Conservation (phyloP, 2,329 filamentous ascomycete species). For the Colletotrichum sp. region DNA sequence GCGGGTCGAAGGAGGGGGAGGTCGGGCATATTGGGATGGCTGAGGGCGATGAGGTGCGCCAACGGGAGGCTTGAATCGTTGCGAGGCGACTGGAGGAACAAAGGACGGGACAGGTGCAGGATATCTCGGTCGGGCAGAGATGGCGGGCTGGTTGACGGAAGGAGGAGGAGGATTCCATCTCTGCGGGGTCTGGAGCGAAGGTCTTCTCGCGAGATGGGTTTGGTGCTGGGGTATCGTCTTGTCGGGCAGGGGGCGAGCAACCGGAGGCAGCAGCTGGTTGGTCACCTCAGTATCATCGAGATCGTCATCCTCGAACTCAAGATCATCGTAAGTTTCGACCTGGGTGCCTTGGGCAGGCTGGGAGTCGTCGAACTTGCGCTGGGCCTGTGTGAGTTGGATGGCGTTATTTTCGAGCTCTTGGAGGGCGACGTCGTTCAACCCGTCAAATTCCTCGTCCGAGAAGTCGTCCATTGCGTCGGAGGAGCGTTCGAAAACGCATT, state of each 20-base stretch:
- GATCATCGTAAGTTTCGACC: slow-evolving; percentile 38
- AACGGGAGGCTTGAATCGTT: slow-evolving; percentile 25
- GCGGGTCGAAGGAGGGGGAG: slow-evolving; percentile 31
- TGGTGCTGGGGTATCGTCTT: slow-evolving; percentile 38
- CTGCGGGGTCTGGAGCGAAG: slow-evolving; percentile 13
- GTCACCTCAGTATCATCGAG: slow-evolving; percentile 63
- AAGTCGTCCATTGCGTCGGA: slow-evolving; percentile 57
- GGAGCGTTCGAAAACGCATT: background rate
- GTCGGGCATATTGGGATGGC: slow-evolving; percentile 47
- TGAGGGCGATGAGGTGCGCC: slow-evolving; percentile 33
- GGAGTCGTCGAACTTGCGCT: slow-evolving; percentile 29
- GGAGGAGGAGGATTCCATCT: slow-evolving; percentile 39
- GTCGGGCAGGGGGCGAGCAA: slow-evolving; percentile 39
- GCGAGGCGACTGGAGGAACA: slow-evolving; percentile 10
- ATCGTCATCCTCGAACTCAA: slow-evolving; percentile 60
- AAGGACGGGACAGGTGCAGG: slow-evolving; percentile 13
- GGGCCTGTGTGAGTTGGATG: slow-evolving; percentile 63
- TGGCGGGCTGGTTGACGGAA: background rate
- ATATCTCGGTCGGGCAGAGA: slow-evolving; percentile 22
- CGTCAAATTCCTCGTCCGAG: slow-evolving; percentile 68
- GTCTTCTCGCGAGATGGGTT: slow-evolving; percentile 24
- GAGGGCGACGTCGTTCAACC: slow-evolving; percentile 60
- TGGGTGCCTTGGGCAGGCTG: slow-evolving; percentile 28
- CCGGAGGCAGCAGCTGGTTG: slow-evolving; percentile 48
- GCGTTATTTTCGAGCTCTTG: slow-evolving; percentile 69